These are phyloP conservation scores for Aspergillus fumigatus DNA, from an alignment of 2,329 filamentous ascomycete species.

Conservation along the genomic window DNA sequence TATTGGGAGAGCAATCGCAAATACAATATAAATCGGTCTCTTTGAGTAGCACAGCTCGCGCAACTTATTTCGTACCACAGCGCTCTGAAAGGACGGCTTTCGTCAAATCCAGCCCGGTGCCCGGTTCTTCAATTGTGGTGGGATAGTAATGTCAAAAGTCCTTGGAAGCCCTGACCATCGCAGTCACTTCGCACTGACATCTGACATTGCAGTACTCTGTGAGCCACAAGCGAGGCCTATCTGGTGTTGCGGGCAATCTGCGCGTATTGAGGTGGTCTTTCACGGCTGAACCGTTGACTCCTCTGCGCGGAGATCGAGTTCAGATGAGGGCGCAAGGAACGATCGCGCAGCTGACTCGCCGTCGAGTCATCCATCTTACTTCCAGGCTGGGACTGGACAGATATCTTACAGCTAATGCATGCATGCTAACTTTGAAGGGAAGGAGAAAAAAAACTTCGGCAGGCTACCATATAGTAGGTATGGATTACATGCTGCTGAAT, in stretches of 20 bases:
- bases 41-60: neutral
- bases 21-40: neutral
- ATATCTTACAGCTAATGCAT: neutral
- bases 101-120: neutral
- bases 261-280: neutral
- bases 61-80: neutral
- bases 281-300: neutral
- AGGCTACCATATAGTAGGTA: neutral
- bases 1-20: neutral
- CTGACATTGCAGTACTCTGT: neutral
- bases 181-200: neutral
- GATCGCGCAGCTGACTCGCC: neutral
- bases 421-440: neutral
- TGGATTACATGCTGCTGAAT: constrained; percentile 4
- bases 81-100: neutral
- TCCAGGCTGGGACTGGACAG: neutral
- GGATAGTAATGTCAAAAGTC: neutral
- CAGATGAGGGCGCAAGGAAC: neutral
- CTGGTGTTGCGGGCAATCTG: too few species aligned
- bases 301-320: neutral
- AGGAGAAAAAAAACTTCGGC: constrained; percentile 1
- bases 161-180: neutral
- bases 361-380: neutral
- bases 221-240: too few species aligned
- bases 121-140: neutral